Percentiles rank a stretch among this genome's conserved stretches.
phyloP scores from a whole-genome alignment of 2,329 filamentous ascomycete genomes.

The Calonectria multiphialidica region DNA sequence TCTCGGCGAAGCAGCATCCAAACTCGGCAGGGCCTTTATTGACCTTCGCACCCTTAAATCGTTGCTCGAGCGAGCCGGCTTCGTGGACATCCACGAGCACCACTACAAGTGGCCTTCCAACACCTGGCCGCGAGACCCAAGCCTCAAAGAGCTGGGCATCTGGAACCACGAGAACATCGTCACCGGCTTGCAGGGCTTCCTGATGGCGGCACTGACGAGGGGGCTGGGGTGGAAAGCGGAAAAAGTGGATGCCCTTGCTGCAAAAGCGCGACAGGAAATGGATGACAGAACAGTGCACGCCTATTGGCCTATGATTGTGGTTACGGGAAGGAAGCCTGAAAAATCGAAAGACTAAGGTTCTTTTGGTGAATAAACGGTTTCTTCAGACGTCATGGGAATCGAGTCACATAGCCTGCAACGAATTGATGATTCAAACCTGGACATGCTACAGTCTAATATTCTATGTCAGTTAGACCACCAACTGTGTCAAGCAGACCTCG shows the following conservation, averaged over 20 bases:
- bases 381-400: too few relatives aligned
- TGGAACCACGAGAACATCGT: constrained; percentile 10
- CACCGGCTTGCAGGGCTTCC: not conserved
- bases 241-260: not conserved
- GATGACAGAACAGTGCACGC: not conserved
- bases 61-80: constrained; percentile 18
- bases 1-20: constrained; percentile 29
- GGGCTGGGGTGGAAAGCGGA: not conserved
- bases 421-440: too few relatives aligned
- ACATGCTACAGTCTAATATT: too few relatives aligned
- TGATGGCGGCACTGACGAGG: not conserved
- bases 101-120: constrained; percentile 16
- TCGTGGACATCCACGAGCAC: not conserved
- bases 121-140: constrained; percentile 23
- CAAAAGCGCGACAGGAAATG: not conserved
- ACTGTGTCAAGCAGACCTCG: too few relatives aligned
- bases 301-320: constrained; percentile 1
- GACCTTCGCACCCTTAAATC: not conserved
- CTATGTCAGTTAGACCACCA: too few relatives aligned
- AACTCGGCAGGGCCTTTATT: constrained; percentile 18
- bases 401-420: too few relatives aligned
- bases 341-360: not conserved
- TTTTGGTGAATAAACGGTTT: not conserved
- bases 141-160: constrained; percentile 1
- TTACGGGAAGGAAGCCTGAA: not conserved